These are phyloP conservation scores for Cyberlindnera bimundalis DNA, from an alignment of 805 yeast species.

Conservation along the genomic window DNA sequence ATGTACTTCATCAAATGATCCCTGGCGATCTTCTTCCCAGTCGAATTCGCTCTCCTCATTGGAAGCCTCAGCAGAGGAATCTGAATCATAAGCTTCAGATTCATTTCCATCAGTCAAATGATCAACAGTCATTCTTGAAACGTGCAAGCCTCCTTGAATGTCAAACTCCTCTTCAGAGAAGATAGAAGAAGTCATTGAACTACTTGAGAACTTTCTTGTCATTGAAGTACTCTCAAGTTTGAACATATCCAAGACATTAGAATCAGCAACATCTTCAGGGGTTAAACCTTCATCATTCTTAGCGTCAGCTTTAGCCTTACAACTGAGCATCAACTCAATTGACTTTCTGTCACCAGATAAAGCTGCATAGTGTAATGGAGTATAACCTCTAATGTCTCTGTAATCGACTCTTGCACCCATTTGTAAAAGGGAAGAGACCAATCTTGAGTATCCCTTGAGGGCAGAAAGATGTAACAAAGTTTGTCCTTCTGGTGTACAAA, in stretches of 20 bases:
- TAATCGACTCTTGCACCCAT: conserved; percentile 66
- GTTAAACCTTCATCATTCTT: conserved; percentile 49
- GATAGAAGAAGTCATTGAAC: conserved; percentile 28
- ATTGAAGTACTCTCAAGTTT: conserved; percentile 17
- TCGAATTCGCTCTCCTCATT: conserved; percentile 31
- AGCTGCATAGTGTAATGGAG: conserved; percentile 87
- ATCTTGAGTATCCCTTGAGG: conserved; percentile 61
- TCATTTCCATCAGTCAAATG: conserved; percentile 27
- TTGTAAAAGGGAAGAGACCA: conserved; percentile 61
- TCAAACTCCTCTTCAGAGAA: conserved; percentile 30
- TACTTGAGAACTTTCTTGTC: conserved; percentile 25
- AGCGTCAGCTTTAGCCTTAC: conserved; percentile 56
- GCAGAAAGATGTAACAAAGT: conserved; percentile 85
- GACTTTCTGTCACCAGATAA: conserved; percentile 68
- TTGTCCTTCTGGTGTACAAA: conserved; percentile 82
- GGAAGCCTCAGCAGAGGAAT: conserved; percentile 23
- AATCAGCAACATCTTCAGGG: conserved; percentile 40
- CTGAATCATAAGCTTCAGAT: conserved; percentile 19
- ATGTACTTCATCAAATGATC: neutral
- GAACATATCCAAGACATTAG: conserved; percentile 31
- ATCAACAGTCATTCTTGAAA: conserved; percentile 35
- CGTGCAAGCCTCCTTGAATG: conserved; percentile 28
- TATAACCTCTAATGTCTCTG: conserved; percentile 74
- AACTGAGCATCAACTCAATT: conserved; percentile 56
- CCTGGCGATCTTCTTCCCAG: conserved; percentile 9